Percentiles rank a stretch among this genome's conserved stretches.
Evolutionary conservation across 176 grass and related monocot genomes (phyloP).

Genomic region (Rhynchospora breviuscula): DNA sequence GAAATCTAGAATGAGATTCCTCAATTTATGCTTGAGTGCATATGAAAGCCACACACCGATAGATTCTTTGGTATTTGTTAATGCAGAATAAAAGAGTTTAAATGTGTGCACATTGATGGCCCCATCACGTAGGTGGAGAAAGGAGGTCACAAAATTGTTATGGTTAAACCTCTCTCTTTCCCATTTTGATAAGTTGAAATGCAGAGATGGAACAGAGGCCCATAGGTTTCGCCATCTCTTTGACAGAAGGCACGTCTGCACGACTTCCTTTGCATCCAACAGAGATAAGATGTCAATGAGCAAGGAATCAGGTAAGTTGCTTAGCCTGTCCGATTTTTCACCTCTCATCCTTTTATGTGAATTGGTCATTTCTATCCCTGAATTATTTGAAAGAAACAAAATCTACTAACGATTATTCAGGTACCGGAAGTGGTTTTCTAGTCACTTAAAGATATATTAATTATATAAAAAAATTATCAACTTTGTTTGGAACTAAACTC

Average conservation of each 20-base stretch:
- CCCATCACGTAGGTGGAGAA: background rate
- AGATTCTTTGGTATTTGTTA: background rate
- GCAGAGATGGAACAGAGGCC: background rate
- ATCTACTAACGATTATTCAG: background rate
- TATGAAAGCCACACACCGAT: background rate
- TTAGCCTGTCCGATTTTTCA: background rate
- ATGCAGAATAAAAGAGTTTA: background rate
- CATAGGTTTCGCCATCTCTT: conserved; percentile 4
- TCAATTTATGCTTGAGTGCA: background rate
- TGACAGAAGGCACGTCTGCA: conserved; percentile 4
- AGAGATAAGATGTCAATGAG: background rate
- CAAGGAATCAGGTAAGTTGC: background rate
- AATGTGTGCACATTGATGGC: background rate
- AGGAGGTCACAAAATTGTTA: background rate
- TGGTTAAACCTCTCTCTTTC: background rate
- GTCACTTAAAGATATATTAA: background rate
- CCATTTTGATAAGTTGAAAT: background rate
- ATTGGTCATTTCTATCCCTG: background rate
- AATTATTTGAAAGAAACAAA: background rate
- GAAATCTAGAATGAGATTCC: background rate
- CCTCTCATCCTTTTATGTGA: background rate
- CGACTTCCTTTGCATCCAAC: background rate
- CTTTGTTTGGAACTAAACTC: background rate
- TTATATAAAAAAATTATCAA: background rate
- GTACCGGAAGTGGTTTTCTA: background rate